Evolutionary conservation across 1,284 basidiomycete species (phyloP), one percentile per base, ranked within the genome.

Genomic region (Trichosporon sp.): DNA sequence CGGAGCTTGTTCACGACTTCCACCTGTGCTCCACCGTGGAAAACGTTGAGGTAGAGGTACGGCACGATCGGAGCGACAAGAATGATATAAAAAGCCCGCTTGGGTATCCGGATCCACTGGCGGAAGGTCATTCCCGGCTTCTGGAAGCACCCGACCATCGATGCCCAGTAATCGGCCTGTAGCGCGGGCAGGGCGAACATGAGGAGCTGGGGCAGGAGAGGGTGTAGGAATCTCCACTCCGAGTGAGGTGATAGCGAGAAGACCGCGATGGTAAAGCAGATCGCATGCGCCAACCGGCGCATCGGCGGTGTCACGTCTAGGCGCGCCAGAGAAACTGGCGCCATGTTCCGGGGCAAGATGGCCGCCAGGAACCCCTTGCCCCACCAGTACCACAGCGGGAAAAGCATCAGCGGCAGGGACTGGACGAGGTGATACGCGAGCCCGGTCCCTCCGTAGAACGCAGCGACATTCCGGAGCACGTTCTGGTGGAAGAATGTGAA

Each of bases 151-250:
- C 56, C 56, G 0, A 68, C 15, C 51, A 88, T 76, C 1, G 84
- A 76, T 21, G 75, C 75, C 2, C 42, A 60, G 74, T 78, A 85
- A 13, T 86, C 71, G 68, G 88, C 86, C 51, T 89, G 86, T 15
- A 96, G 82, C 2, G 90, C 88, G 68, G 89, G 89, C 0, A 93
- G 85, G 29, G 92, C 91, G 68, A 97, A 87, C 27, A 96, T 76
- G 72, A 95, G 89, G 53, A 97, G 83, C n/a, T 93, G 83, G 0
- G 96, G 95, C 0, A 98, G 85, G 3, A 98, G 79, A 0, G 95
- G 95, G 75, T 98, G 96, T 3, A 99, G 84, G 83, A 99, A 99
- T 2, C 97, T 86, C 91, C 95, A 98, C 85, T 99, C 97, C 75
- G 98, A 99, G 83, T 97, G 93, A 1, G 90, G 89, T 7, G 91